Conservation (phyloP, 768 basidiomycete genomes). For the Peribolospora baueri region DNA sequence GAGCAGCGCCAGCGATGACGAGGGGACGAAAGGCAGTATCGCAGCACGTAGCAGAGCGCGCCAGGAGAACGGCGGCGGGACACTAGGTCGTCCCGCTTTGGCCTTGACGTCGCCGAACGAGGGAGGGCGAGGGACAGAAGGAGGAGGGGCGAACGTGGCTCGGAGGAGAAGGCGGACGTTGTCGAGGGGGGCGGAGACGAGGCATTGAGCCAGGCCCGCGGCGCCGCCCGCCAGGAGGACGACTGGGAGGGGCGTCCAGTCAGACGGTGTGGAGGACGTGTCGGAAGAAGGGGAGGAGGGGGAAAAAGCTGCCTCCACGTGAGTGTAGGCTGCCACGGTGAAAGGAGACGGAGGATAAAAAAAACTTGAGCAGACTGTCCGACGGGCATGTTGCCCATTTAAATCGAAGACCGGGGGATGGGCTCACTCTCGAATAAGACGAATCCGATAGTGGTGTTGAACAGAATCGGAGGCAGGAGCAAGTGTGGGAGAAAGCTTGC, state of each 20-base stretch:
- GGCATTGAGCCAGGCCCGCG: slow-evolving; percentile 12
- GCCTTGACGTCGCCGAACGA: background rate
- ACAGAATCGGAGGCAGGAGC: slow-evolving; percentile 8
- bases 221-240: slow-evolving; percentile 11
- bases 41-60: background rate
- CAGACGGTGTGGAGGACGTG: background rate
- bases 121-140: too few relatives aligned
- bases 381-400: background rate
- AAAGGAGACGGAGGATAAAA: too few relatives aligned
- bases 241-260: slow-evolving; percentile 1
- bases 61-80: background rate
- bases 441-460: slow-evolving; percentile 12
- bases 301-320: background rate
- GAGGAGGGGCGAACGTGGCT: slow-evolving; percentile 2
- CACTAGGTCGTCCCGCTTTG: background rate
- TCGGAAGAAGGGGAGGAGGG: background rate
- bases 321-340: too few relatives aligned
- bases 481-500: slow-evolving; percentile 9
- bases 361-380: slow-evolving; percentile 5
- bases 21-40: background rate
- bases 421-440: slow-evolving; percentile 6
- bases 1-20: background rate
- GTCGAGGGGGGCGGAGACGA: slow-evolving; percentile 13
- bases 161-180: slow-evolving; percentile 12
- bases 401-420: too few relatives aligned